Evolutionary conservation across 805 yeast species (phyloP), one percentile per base, ranked within the genome.

Genomic region (Jamesozyma piceae): DNA sequence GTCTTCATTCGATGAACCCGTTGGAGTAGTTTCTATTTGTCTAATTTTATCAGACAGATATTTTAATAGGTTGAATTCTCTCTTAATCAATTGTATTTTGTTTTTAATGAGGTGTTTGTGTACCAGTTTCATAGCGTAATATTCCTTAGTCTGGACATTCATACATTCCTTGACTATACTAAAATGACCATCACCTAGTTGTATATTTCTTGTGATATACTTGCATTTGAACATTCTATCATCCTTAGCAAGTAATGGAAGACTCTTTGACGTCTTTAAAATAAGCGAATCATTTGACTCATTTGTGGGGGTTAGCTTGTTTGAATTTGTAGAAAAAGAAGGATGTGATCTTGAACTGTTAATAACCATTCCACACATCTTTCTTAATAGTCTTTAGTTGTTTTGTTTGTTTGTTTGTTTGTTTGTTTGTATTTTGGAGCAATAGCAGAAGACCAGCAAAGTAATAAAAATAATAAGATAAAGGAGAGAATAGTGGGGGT

Each of bases 21-120:
- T 43, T 9, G 18, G 37, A 26, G 39, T 35, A 22, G 68, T 64
- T 43, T 69, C 56, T 69, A 68, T 11, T 24, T 47, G 43, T 32
- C 60, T 49, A 31, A 60, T 51, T 38, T 49, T 44, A 6, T 42
- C 41, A 29, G 59, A 55, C 10, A 60, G 41, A n/a, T 35, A 31
- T 29, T 54, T 48, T 35, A 82, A 66, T 1, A 80, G 71, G 6
- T 67, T 63, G 45, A 82, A 74, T 58, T 82, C 90, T 49, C 80
- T 75, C 43, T 76, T 77, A 17, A 82, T 67, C 63, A 65, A 39
- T 39, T 60, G 60, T 20, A 63, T 30, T 35, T 62, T 65, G 18
- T 53, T 57, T 34, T 43, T 40, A 9, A 63, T 51, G 33, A 54
- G 40, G 8, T 44, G 42, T 43, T 65, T 65, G 24, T 53, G 54